Percentiles rank a stretch among this genome's conserved stretches.
These are phyloP conservation scores for Aleurites moluccanus DNA, from an alignment of 441 rosid genomes.

Conservation along the genomic window DNA sequence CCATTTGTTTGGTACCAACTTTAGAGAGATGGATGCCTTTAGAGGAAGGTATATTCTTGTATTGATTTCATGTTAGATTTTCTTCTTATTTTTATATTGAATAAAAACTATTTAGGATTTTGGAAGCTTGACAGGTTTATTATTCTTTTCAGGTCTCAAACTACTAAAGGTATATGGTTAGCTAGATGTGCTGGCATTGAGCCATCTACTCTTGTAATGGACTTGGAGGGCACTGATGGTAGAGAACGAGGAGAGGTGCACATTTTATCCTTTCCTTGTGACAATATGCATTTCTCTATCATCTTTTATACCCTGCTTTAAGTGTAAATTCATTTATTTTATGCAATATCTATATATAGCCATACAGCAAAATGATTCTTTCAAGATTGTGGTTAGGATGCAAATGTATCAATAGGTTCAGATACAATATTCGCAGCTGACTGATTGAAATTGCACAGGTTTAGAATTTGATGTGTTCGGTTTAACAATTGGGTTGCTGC, in stretches of 20 bases:
- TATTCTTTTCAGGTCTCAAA: conserved; percentile 72
- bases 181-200: conserved; percentile 92
- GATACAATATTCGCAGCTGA: neutral
- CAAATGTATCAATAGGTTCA: neutral
- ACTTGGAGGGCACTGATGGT: conserved; percentile 99
- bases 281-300: neutral
- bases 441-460: neutral
- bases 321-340: neutral
- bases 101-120: conserved; percentile 1
- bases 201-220: conserved; percentile 97
- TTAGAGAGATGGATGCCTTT: conserved; percentile 99
- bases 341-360: neutral
- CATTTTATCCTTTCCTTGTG: neutral
- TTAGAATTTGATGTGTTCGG: neutral
- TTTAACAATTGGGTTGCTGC: neutral
- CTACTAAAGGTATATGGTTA: conserved; percentile 98
- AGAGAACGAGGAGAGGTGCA: conserved; percentile 99
- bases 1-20: conserved; percentile 85
- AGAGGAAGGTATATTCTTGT: conserved; percentile 72
- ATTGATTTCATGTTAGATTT: neutral
- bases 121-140: conserved; percentile 16
- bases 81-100: neutral
- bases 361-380: neutral
- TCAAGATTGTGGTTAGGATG: neutral
- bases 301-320: neutral